Base-by-base conservation (phyloP, 1,284 basidiomycete species). In the Fistulinella cinereoalba region DNA sequence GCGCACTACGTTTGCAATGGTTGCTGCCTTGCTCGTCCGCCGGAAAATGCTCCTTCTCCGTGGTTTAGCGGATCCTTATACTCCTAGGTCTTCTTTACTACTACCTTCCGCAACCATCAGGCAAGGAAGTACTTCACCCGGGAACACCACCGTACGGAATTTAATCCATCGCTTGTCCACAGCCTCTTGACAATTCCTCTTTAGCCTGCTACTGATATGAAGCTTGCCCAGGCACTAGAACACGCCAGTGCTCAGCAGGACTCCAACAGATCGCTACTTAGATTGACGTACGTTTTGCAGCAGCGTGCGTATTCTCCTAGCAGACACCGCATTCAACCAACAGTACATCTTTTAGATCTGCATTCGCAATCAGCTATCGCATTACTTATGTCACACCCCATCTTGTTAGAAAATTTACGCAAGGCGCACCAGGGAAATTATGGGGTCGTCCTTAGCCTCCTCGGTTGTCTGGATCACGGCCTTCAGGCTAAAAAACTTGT, bases 1-100 rank as follows among this genome's bases (percentile, higher is more conserved):
- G 0, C 82, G 97, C 33, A 97, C 96, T 3, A 97, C 96, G 0
- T 98, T 98, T 65, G 96, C 92, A 6, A 99, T 99, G 97, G 83
- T 89, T 13, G 92, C 95, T 2, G 95, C 96, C 1, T 83, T 90
- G 51, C 77, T 99, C 21, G 77, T 99, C 1, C 78, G 97, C 24
- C 74, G 96, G 24, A 89, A 87, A 60, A 93, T 97, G 67, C 73
- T 95, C 33, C 77, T 97, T n/a, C 70, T 80, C 15, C 73, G 77
- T 18, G 92, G 90, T 0, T 67, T 86, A 43, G 76, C 80, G 3
- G 95, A 97, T 61, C 92, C 92, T 0, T 96, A 82, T 58, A 71
- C 71, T 6, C 12, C 42, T 49, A 56, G 56, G 31, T 76, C 62
- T 58, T 66, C 53, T 37, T 50, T 51, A 15, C 51, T 53, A 36